These are phyloP conservation scores for Cenchrus fungigraminus DNA, from an alignment of 176 grass and related monocot species.

Conservation along the genomic window DNA sequence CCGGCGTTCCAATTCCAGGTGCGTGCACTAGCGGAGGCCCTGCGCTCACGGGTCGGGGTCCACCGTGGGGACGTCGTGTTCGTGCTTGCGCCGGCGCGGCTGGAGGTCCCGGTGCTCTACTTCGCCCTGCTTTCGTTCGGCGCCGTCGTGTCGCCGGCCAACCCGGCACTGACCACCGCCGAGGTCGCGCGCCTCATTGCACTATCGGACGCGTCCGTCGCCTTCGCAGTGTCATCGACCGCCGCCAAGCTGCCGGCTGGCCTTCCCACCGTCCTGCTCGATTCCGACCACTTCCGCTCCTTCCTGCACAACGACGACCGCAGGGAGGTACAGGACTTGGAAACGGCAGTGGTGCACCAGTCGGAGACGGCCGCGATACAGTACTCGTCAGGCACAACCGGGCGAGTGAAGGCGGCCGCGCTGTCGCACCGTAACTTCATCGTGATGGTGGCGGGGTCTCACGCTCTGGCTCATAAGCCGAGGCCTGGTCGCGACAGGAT, in stretches of 20 bases:
- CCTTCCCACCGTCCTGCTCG: conserved; percentile 57
- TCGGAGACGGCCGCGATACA: conserved; percentile 68
- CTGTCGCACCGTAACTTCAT: conserved; percentile 69
- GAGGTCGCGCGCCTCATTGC: conserved; percentile 59
- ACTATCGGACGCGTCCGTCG: conserved; percentile 60
- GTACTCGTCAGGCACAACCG: conserved; percentile 76
- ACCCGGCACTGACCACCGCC: conserved; percentile 48
- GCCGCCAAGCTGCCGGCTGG: conserved; percentile 48
- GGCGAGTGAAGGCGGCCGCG: conserved; percentile 63
- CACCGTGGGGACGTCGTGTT: conserved; percentile 59
- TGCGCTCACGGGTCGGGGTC: conserved; percentile 26
- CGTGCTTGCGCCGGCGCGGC: conserved; percentile 49
- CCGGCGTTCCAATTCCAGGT: conserved; percentile 39
- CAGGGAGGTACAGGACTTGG: too few species aligned
- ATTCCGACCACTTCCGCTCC: conserved; percentile 53
- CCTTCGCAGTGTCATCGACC: conserved; percentile 52
- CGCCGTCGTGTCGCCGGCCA: conserved; percentile 49
- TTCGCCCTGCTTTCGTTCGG: conserved; percentile 70
- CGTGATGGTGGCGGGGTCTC: conserved; percentile 38
- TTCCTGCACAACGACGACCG: not conserved
- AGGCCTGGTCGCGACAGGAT: not conserved
- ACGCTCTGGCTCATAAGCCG: not conserved
- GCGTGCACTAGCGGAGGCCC: conserved; percentile 31
- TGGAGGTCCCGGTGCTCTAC: conserved; percentile 71
- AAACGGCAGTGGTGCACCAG: conserved; percentile 25